Conservation (phyloP, 805 yeast species). For the Ogataea neopini region DNA sequence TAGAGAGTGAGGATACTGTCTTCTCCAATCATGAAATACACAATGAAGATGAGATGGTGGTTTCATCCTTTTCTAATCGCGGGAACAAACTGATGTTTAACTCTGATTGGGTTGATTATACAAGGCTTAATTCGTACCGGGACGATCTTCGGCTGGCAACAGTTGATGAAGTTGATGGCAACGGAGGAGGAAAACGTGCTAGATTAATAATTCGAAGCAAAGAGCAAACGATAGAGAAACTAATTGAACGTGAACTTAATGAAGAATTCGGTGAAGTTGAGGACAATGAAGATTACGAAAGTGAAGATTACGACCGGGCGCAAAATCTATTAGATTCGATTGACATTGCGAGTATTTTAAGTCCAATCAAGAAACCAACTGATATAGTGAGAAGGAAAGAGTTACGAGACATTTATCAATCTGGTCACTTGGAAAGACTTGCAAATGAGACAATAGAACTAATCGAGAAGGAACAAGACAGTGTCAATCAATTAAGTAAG, state of each 20-base stretch:
- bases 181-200: constrained; percentile 21
- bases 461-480: constrained; percentile 79
- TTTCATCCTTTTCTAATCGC: constrained; percentile 30
- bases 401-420: constrained; percentile 63
- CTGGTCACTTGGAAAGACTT: constrained; percentile 54
- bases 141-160: constrained; percentile 25
- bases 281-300: constrained; percentile 22
- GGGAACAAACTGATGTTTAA: constrained; percentile 33
- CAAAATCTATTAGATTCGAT: constrained; percentile 50
- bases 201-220: constrained; percentile 30
- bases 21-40: constrained; percentile 11
- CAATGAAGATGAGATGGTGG: constrained; percentile 20
- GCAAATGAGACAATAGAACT: constrained; percentile 74
- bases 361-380: constrained; percentile 79
- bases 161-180: constrained; percentile 20
- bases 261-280: constrained; percentile 28
- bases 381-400: constrained; percentile 75
- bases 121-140: constrained; percentile 26
- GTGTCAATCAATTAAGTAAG: constrained; percentile 68
- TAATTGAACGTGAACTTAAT: constrained; percentile 30
- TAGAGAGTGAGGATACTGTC: constrained; percentile 17
- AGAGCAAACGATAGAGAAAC: constrained; percentile 26
- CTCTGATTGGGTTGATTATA: constrained; percentile 27
- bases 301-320: constrained; percentile 29
- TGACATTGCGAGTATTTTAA: constrained; percentile 58